A percentile compares a stretch with the other conserved stretches of the same genome.
These are phyloP conservation scores for Plasmodium ovale DNA, from an alignment of 169 alveolate genomes.

Conservation along the genomic window DNA sequence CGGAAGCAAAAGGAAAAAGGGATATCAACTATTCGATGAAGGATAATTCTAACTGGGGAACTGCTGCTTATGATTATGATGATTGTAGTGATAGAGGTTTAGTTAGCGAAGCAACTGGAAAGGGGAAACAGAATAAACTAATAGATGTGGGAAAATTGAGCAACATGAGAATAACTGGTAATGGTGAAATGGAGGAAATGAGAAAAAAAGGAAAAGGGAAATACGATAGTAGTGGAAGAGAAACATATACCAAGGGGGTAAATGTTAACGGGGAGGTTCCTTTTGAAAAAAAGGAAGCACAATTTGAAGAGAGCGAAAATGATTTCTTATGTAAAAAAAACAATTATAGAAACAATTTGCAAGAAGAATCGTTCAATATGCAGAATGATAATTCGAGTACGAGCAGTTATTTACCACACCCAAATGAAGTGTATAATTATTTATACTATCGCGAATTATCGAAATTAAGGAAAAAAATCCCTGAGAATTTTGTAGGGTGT, in stretches of 20 bases:
- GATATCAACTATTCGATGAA: too few relatives aligned
- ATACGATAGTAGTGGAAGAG: neutral
- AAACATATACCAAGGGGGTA: neutral
- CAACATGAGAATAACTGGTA: too few relatives aligned
- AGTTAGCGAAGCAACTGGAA: too few relatives aligned
- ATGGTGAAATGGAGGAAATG: too few relatives aligned
- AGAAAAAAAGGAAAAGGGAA: neutral
- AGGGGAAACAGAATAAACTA: too few relatives aligned
- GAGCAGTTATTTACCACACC: conserved; percentile 42
- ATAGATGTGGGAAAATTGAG: too few relatives aligned
- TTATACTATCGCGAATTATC: conserved; percentile 39
- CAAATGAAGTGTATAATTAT: conserved; percentile 63
- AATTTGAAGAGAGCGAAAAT: neutral
- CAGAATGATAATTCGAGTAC: neutral
- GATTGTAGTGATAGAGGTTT: too few relatives aligned
- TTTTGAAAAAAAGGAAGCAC: too few relatives aligned
- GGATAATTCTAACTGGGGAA: too few relatives aligned
- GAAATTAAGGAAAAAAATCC: conserved; percentile 2
- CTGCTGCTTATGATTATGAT: too few relatives aligned
- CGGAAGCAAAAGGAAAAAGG: neutral
- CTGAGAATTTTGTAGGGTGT: neutral
- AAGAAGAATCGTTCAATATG: neutral
- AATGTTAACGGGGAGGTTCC: too few relatives aligned
- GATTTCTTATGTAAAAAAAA: neutral
- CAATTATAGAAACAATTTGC: neutral